Evolutionary conservation across 2,329 filamentous ascomycete species (phyloP), one percentile per base, ranked within the genome.

Genomic region (Aspergillus spinulosporus): DNA sequence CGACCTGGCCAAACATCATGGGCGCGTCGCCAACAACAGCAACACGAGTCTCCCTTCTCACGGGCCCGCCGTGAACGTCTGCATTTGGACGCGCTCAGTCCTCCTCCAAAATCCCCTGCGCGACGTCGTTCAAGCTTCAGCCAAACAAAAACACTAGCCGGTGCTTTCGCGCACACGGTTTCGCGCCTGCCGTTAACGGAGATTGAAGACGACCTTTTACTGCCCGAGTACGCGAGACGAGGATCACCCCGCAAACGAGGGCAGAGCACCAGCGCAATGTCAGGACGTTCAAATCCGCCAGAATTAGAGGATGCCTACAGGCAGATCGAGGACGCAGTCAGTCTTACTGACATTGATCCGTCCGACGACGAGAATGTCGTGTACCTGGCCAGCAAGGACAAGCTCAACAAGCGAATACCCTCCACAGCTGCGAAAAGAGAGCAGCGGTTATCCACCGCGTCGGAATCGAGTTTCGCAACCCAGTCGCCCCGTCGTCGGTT

Each of bases 251-350:
- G 59, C 31, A 65, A 57, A 46, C 63, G 64, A 49, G 67, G 64
- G 31, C 64, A 65, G 21, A 62, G 59, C 6, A 48, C 61, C 40
- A 59, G 62, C 55, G 54, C 57, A 29, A 63, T 62, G 26, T 76
- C 72, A 8, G 72, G 74, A 1, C 64, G 68, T 11, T 72, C 72
- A 3, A 76, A 72, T 43, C 74, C 76, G 1, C 74, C 74, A n/a
- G 65, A 74, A 49, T 57, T 75, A 6, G 63, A 64, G 9, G 74
- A 78, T 46, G 63, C 67, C 4, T 78, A 78, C 58, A 66, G 66
- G 48, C 66, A 67, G 57, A 76, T 76, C 52, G 67, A 73, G 14
- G 72, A 75, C 43, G 73, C 71, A 39, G 70, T 72, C 32, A 66
- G 70, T 43, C 52, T 76, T 40, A 67, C 67, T 3, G 70, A 74